A percentile compares a stretch with the other conserved stretches of the same genome.
Conservation (phyloP, 371 early-diverging fungal species). For the Zychaea mexicana region DNA sequence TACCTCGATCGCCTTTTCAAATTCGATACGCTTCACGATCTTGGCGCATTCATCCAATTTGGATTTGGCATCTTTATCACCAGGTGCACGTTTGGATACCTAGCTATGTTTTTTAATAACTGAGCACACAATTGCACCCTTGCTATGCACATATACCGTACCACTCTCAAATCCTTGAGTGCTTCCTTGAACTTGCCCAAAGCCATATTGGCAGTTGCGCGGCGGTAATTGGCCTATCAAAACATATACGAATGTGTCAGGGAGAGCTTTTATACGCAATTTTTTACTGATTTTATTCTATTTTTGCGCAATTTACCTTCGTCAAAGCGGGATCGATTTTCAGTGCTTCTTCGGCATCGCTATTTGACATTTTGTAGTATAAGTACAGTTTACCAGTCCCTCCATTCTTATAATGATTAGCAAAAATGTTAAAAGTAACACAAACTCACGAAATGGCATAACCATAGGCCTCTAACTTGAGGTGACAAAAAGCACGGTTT, state of each 20-base stretch:
- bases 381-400: too few species aligned
- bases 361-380: slow-evolving; percentile 18
- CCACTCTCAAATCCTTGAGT: slow-evolving; percentile 80
- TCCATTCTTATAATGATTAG: too few species aligned
- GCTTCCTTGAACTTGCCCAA: slow-evolving; percentile 84
- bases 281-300: too few species aligned
- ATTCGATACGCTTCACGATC: slow-evolving; percentile 82
- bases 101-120: slow-evolving; percentile 2
- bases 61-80: slow-evolving; percentile 68
- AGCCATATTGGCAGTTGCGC: slow-evolving; percentile 88
- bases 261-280: too few species aligned
- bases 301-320: slow-evolving; percentile 81
- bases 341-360: slow-evolving; percentile 88
- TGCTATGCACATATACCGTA: slow-evolving; percentile 20
- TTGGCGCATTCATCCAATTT: slow-evolving; percentile 87
- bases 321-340: slow-evolving; percentile 80
- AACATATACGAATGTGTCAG: too few species aligned
- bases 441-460: slow-evolving; percentile 78
- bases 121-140: too few species aligned
- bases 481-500: slow-evolving; percentile 92
- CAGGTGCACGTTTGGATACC: slow-evolving; percentile 68
- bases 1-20: slow-evolving; percentile 93
- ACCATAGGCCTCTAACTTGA: slow-evolving; percentile 88
- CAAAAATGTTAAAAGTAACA: too few species aligned
- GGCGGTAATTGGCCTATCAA: slow-evolving; percentile 88